phyloP scores from a whole-genome alignment of 257 asterid species.

The Nicotiana sylvestris region DNA sequence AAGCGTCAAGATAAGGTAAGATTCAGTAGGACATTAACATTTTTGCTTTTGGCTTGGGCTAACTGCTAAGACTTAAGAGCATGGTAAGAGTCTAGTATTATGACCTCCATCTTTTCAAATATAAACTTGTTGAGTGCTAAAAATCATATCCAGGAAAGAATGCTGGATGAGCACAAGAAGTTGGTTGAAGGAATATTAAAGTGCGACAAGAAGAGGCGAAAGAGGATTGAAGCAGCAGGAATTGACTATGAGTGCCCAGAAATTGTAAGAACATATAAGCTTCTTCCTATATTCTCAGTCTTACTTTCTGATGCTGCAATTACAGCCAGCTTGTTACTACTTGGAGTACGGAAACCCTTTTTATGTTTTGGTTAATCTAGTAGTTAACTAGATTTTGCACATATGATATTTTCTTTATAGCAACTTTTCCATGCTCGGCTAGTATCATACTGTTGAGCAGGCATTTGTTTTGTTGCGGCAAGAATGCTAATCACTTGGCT shows the following conservation, averaged over 20 bases:
- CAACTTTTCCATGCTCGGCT: not conserved
- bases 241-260: slow-evolving; percentile 81
- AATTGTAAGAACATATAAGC: slow-evolving; percentile 44
- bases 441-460: not conserved
- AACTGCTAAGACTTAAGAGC: not conserved
- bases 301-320: not conserved
- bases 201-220: slow-evolving; percentile 60
- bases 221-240: slow-evolving; percentile 83
- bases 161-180: slow-evolving; percentile 62
- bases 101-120: not conserved
- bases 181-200: slow-evolving; percentile 51
- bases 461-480: not conserved
- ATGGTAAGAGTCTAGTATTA: not conserved
- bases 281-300: not conserved
- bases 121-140: not conserved
- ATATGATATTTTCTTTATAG: not conserved
- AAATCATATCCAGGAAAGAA: slow-evolving; percentile 50
- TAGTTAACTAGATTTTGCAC: not conserved
- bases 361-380: not conserved
- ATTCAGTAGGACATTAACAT: not conserved
- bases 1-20: slow-evolving; percentile 79
- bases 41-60: not conserved
- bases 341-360: not conserved
- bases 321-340: not conserved
- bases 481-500: not conserved